phyloP scores from a whole-genome alignment of 1,139 yeast genomes.

The Blastobotrys capitulatus region DNA sequence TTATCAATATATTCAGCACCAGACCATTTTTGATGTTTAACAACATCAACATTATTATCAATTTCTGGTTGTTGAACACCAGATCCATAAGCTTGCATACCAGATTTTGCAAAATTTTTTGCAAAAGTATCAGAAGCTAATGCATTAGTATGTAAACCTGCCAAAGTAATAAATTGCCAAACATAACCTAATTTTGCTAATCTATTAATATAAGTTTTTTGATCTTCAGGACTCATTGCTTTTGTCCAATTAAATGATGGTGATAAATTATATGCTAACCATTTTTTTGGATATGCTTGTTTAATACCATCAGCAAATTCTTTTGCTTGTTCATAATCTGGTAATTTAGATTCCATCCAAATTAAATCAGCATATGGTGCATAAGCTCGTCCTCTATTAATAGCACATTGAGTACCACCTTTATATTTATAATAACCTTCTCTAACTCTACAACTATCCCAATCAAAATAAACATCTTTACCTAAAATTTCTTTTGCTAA shows the following conservation, averaged over 20 bases:
- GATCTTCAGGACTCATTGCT: constrained; percentile 85
- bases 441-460: constrained; percentile 95
- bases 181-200: constrained; percentile 87
- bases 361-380: constrained; percentile 94
- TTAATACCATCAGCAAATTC: constrained; percentile 93
- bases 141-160: constrained; percentile 96
- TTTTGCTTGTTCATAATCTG: constrained; percentile 89
- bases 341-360: constrained; percentile 98
- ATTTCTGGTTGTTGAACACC: constrained; percentile 84
- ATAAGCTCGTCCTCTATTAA: constrained; percentile 93
- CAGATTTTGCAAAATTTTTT: constrained; percentile 67
- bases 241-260: constrained; percentile 98
- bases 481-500: constrained; percentile 76
- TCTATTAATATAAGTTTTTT: constrained; percentile 84
- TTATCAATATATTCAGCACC: constrained; percentile 98
- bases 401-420: constrained; percentile 97
- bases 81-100: constrained; percentile 95
- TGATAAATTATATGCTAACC: constrained; percentile 94
- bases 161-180: constrained; percentile 97
- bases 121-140: constrained; percentile 86
- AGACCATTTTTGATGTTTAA: constrained; percentile 98
- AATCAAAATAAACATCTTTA: constrained; percentile 81
- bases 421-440: constrained; percentile 96
- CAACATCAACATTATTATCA: constrained; percentile 86
- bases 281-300: constrained; percentile 75